These are phyloP conservation scores for Lodderomyces oxycetoniae DNA, from an alignment of 1,139 yeast species.

Conservation along the genomic window DNA sequence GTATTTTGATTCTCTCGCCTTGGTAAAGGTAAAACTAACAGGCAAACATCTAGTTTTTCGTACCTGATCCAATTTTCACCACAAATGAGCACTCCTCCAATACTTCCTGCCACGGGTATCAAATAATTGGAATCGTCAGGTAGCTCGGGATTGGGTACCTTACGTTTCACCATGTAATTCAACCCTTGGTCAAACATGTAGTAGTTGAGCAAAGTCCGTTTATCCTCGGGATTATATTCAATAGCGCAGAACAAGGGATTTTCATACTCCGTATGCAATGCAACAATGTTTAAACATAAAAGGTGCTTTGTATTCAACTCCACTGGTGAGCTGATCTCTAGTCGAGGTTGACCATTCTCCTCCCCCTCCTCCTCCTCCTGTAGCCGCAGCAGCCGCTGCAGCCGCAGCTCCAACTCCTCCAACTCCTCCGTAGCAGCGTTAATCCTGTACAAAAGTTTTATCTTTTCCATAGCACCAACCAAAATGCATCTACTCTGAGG, in stretches of 20 bases:
- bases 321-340: conserved; percentile 62
- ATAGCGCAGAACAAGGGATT: conserved; percentile 82
- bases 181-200: conserved; percentile 86
- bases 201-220: conserved; percentile 40
- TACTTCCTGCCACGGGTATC: conserved; percentile 31
- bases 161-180: conserved; percentile 59
- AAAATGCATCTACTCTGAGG: conserved; percentile 68
- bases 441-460: conserved; percentile 56
- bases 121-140: conserved; percentile 29
- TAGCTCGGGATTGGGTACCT: conserved; percentile 34
- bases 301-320: conserved; percentile 54
- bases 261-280: conserved; percentile 71
- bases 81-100: conserved; percentile 39
- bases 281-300: conserved; percentile 53
- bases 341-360: background rate
- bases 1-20: conserved; percentile 31
- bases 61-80: conserved; percentile 29
- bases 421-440: conserved; percentile 24
- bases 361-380: too few species aligned
- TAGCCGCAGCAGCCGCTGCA: too few species aligned
- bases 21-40: conserved; percentile 40
- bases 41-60: conserved; percentile 16
- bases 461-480: conserved; percentile 67
- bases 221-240: conserved; percentile 40
- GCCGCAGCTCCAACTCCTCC: too few species aligned